Evolutionary conservation across 495 filamentous ascomycete species (phyloP), one percentile per base, ranked within the genome.

Genomic region (Aspergillus leporis): DNA sequence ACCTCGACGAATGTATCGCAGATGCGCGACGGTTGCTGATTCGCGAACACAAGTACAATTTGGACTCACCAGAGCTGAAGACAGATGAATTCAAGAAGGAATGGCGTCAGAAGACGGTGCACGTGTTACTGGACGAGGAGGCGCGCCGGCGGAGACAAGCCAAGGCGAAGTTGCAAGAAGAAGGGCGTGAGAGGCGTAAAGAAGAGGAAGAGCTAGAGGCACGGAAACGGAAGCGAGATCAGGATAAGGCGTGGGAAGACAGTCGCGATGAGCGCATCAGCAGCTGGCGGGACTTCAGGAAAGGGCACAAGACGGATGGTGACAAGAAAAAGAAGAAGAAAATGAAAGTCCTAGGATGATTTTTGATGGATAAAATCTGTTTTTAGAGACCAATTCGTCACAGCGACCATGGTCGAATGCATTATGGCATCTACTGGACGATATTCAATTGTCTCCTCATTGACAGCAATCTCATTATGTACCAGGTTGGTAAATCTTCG

Each of bases 81-180:
- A 77, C 78, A 23, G 84, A 87, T 9, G 85, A 89, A 40, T 98
- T 98, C 68, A 85, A 85, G 55, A 80, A 80, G 64, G 85, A 90
- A 66, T 98, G 94, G 94, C 84, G 87, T 56, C 83, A 91, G 71
- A 98, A 97, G 85, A 90, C 90, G n/a, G 89, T 90, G 59, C 80
- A 85, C 60, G 95, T 99, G 55, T 80, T 99, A 61, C 86, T 97
- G 63, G 95, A 99, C 59, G 92, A 93, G 70, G 95, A 97, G 79
- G 80, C 91, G 67, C 82, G 92, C 31, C 78, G 91, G 48, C 82
- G 90, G 58, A 86, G 90, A 66, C 92, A 96, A 82, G 58, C 91
- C 67, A 95, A 97, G 80, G 95, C 90, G 60, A 90, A 92, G 78
- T 85, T 98, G 88, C 90, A 94, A 70, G 94, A 99, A 77, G 94